phyloP scores from a whole-genome alignment of 345 rosid genomes.

The Bruguiera gymnorhiza region DNA sequence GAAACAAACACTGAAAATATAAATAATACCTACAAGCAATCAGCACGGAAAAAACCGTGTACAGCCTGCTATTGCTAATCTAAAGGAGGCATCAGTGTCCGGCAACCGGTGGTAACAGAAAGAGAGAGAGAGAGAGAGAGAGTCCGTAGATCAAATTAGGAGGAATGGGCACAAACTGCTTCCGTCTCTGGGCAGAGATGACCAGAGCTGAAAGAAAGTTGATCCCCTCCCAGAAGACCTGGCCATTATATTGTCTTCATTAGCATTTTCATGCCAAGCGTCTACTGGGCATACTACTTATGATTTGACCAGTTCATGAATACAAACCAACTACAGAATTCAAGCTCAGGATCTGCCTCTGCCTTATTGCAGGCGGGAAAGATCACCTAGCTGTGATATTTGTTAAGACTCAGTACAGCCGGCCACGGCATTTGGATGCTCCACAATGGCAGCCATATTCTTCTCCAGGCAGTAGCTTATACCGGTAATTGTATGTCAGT shows the following conservation, averaged over 20 bases:
- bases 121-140: background rate
- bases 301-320: background rate
- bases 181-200: background rate
- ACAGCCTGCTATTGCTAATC: background rate
- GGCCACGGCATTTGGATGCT: conserved; percentile 63
- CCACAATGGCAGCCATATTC: conserved; percentile 70
- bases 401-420: conserved; percentile 34
- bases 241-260: background rate
- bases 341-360: background rate
- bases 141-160: background rate
- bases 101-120: background rate
- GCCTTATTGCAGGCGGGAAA: background rate
- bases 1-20: background rate
- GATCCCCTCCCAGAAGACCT: background rate
- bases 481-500: conserved; percentile 61
- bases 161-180: conserved; percentile 4
- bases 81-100: background rate
- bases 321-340: background rate
- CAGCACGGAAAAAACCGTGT: background rate
- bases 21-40: conserved; percentile 1
- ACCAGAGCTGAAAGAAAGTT: background rate
- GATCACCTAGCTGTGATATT: too few species aligned
- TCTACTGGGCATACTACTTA: background rate
- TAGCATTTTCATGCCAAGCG: background rate
- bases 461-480: conserved; percentile 48